phyloP scores from a whole-genome alignment of 192 early-diverging fungal species.

The Umbelopsis sp. region DNA sequence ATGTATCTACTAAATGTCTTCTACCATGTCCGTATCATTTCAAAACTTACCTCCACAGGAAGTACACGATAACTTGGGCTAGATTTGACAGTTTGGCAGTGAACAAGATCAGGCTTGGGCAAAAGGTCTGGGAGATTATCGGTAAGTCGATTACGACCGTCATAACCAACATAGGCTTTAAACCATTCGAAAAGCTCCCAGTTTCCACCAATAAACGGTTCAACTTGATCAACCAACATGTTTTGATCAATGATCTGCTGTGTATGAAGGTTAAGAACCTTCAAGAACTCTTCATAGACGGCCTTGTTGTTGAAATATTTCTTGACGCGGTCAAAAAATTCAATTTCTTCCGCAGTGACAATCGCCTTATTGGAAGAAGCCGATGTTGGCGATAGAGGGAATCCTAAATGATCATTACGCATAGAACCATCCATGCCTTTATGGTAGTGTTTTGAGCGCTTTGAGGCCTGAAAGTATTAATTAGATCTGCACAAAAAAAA shows the following conservation, averaged over 20 bases:
- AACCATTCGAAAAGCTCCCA: constrained; percentile 93
- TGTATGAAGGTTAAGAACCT: constrained; percentile 89
- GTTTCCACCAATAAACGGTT: constrained; percentile 81
- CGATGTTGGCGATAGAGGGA: not conserved
- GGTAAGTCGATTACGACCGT: constrained; percentile 65
- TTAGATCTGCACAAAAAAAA: not conserved
- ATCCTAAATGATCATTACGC: not conserved
- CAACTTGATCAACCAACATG: constrained; percentile 81
- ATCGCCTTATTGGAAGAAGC: constrained; percentile 22
- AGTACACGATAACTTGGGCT: constrained; percentile 75
- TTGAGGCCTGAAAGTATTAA: constrained; percentile 4
- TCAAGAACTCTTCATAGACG: constrained; percentile 94
- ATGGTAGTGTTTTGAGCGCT: constrained; percentile 15
- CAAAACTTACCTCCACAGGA: constrained; percentile 57
- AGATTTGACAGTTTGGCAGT: constrained; percentile 43
- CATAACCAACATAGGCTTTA: constrained; percentile 81
- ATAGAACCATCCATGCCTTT: constrained; percentile 9
- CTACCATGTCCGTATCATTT: too few relatives aligned
- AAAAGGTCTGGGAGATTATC: constrained; percentile 65
- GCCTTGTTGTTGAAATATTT: constrained; percentile 80
- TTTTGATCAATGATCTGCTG: constrained; percentile 91
- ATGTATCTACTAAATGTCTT: not conserved
- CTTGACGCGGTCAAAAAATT: constrained; percentile 93
- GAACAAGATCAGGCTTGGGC: constrained; percentile 61
- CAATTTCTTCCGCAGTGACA: constrained; percentile 75